Conservation (phyloP, 495 filamentous ascomycete genomes). For the Xylaria castorea region DNA sequence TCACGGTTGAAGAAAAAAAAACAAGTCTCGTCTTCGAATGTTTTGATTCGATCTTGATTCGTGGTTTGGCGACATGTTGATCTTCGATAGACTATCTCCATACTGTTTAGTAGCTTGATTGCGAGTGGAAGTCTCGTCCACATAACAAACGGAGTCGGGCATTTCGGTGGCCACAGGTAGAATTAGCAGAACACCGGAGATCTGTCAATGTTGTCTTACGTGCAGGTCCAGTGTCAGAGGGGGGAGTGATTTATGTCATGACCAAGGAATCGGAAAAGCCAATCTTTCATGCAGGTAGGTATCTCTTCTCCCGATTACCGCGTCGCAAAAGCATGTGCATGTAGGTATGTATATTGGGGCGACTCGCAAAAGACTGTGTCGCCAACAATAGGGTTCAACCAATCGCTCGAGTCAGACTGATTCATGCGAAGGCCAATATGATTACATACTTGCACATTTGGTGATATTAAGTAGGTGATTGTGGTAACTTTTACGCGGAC, state of each 20-base stretch:
- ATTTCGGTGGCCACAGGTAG: slow-evolving; percentile 11
- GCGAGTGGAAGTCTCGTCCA: not conserved
- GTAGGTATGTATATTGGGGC: not conserved
- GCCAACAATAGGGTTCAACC: slow-evolving; percentile 2
- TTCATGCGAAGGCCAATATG: slow-evolving; percentile 26
- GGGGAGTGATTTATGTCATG: slow-evolving; percentile 17
- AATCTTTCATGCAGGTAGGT: slow-evolving; percentile 18
- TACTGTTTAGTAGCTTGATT: not conserved
- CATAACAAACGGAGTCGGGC: not conserved
- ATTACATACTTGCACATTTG: slow-evolving; percentile 22
- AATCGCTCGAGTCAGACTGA: slow-evolving; percentile 17
- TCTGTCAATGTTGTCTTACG: slow-evolving; percentile 21
- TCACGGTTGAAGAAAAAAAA: not conserved
- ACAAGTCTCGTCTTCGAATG: slow-evolving; percentile 1
- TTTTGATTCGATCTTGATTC: not conserved
- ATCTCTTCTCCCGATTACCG: slow-evolving; percentile 15
- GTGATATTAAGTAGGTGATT: slow-evolving; percentile 14
- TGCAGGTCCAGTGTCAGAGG: slow-evolving; percentile 6
- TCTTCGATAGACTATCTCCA: not conserved
- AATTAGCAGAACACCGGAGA: not conserved
- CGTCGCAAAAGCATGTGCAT: slow-evolving; percentile 14
- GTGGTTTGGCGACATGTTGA: not conserved
- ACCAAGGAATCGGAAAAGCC: slow-evolving; percentile 15
- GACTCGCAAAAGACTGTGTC: not conserved
- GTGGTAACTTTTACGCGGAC: not conserved